Evolutionary conservation across 208 protist genomes (phyloP), one percentile per base, ranked within the genome.

Genomic region (Leishmania mexicana): DNA sequence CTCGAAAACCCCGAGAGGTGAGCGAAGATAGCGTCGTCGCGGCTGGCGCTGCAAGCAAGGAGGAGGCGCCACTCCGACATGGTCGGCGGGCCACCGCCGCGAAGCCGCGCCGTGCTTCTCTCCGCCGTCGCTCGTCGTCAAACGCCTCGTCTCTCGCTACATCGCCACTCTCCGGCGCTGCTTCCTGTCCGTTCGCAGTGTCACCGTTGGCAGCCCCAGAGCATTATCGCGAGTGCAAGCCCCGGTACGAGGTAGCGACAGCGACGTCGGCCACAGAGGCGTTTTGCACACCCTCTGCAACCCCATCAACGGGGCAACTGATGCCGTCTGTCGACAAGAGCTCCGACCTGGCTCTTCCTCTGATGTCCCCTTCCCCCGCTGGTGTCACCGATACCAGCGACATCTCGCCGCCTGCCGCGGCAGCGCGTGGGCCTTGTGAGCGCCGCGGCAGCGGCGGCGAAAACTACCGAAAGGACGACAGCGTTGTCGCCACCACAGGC

Each of bases 301-400:
- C 13, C 53, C 40, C 21, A 70, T 58, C 35, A 73, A 40, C 57
- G 62, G 75, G n/a, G 51, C 58, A 45, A 74, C 81, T 24, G 81
- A 65, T 40, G n/a, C 77, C 31, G 67, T 74, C 40, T 11, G 68
- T 17, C 64, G 82, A 13, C 38, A 77, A 73, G 42, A 51, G 42
- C 24, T 45, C 19, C 42, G 65, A 70, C 28, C 42, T 54, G 40
- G 38, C 31, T 42, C n/a, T 38, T 42, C 49, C 67, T 31, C 51
- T 76, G 31, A 19, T 7, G n/a, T 73, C 40, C 40, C 68, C 40
- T 42, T 83, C 84, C 40, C 74, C 67, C 1, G 73, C 70, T 45
- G 77, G 64, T 5, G 57, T 78, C 19, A 85, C 76, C 17, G 81
- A 85, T 24, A 68, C 76, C 28, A 80, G 76, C 71, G 75, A 84